phyloP scores from a whole-genome alignment of 805 yeast genomes.

The Pichia heedii region DNA sequence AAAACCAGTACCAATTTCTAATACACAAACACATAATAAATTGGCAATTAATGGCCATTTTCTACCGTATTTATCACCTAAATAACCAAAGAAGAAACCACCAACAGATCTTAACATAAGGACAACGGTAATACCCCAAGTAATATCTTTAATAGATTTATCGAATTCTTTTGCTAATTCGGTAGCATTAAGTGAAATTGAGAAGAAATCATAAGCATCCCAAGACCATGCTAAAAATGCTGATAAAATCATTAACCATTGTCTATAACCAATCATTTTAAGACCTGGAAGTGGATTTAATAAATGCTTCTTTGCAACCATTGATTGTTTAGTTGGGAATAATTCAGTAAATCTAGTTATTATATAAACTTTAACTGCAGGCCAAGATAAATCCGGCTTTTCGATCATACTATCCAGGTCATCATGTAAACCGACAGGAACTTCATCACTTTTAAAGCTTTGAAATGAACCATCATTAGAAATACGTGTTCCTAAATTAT shows the following conservation, averaged over 20 bases:
- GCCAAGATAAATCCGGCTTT: constrained; percentile 26
- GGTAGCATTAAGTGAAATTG: constrained; percentile 43
- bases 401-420: constrained; percentile 10
- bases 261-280: constrained; percentile 36
- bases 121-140: constrained; percentile 63
- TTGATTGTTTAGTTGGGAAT: constrained; percentile 35
- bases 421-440: background rate
- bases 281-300: constrained; percentile 60
- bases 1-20: constrained; percentile 60
- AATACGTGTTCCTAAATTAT: too few species aligned
- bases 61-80: constrained; percentile 54
- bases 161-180: constrained; percentile 38
- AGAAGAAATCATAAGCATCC: constrained; percentile 59
- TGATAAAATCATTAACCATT: constrained; percentile 47
- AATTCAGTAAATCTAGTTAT: constrained; percentile 43
- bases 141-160: constrained; percentile 38
- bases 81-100: constrained; percentile 49
- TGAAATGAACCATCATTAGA: constrained; percentile 7
- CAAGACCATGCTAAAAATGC: constrained; percentile 56
- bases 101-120: constrained; percentile 63
- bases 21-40: constrained; percentile 36
- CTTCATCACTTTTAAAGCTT: constrained; percentile 7
- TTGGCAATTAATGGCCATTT: constrained; percentile 47
- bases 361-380: constrained; percentile 29
- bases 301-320: constrained; percentile 29